Percentiles rank a stretch among this genome's conserved stretches.
phyloP scores from a whole-genome alignment of 257 asterid genomes.

The Solanum piurae region DNA sequence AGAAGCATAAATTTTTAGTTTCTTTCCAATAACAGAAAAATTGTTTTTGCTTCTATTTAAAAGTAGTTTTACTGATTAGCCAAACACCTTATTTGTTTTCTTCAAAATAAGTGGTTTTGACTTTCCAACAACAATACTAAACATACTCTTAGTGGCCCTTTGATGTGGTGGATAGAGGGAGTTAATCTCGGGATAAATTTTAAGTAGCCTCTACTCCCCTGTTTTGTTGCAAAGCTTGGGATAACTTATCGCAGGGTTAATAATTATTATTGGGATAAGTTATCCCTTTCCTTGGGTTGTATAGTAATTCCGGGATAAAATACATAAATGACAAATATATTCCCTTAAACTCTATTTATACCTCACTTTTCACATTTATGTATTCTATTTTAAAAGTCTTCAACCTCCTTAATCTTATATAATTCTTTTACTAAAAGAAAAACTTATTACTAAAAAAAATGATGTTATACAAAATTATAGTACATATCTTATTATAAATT shows the following conservation, averaged over 20 bases:
- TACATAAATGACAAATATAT: not conserved
- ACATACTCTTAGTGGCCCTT: not conserved
- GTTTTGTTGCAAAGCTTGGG: not conserved
- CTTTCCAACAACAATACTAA: too few relatives aligned
- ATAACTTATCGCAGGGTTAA: not conserved
- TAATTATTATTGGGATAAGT: not conserved
- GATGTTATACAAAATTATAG: not conserved
- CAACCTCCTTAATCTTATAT: not conserved
- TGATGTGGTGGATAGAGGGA: not conserved
- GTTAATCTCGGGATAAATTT: not conserved
- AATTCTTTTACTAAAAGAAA: not conserved
- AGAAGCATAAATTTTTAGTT: too few relatives aligned
- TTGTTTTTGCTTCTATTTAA: not conserved
- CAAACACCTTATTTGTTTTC: not conserved
- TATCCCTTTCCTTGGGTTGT: not conserved
- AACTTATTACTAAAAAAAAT: not conserved
- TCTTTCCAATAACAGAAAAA: too few relatives aligned
- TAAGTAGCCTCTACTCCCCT: not conserved
- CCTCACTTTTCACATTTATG: not conserved
- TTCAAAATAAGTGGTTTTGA: not conserved
- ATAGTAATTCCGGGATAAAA: too few relatives aligned
- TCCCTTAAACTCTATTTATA: not conserved
- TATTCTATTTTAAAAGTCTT: not conserved
- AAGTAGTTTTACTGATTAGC: not conserved
- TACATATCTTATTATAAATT: not conserved